Conservation (phyloP, 805 yeast species). For the Komagataella ulmi region DNA sequence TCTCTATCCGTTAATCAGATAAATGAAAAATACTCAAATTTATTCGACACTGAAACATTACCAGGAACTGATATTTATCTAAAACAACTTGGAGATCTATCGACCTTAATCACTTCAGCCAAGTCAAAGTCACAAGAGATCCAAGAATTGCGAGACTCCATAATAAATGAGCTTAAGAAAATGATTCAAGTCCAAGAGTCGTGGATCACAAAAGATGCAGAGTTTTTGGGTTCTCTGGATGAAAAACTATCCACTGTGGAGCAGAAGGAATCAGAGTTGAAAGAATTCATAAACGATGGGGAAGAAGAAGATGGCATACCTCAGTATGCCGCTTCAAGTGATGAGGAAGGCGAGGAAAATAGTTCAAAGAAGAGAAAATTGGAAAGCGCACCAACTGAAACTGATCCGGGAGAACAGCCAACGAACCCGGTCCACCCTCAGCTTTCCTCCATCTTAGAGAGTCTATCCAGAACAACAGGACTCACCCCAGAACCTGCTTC, state of each 20-base stretch:
- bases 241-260: slow-evolving; percentile 13
- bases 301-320: slow-evolving; percentile 10
- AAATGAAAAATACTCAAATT: slow-evolving; percentile 10
- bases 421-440: neutral
- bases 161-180: slow-evolving; percentile 13
- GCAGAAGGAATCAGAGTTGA: slow-evolving; percentile 8
- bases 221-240: slow-evolving; percentile 7
- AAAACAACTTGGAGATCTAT: slow-evolving; percentile 9
- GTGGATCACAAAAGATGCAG: slow-evolving; percentile 8
- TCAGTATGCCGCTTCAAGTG: slow-evolving; percentile 4
- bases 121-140: slow-evolving; percentile 5
- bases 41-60: slow-evolving; percentile 15
- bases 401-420: neutral
- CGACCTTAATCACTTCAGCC: slow-evolving; percentile 1
- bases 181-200: slow-evolving; percentile 14
- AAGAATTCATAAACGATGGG: slow-evolving; percentile 5
- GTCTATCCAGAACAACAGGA: neutral
- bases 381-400: neutral
- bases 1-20: slow-evolving; percentile 9
- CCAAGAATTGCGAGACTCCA: slow-evolving; percentile 9
- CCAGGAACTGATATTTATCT: slow-evolving; percentile 18
- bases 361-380: slow-evolving; percentile 2
- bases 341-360: slow-evolving; percentile 6
- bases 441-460: neutral
- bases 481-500: neutral